phyloP scores from a whole-genome alignment of 495 filamentous ascomycete genomes.

The Thermothielavioides terrestris region DNA sequence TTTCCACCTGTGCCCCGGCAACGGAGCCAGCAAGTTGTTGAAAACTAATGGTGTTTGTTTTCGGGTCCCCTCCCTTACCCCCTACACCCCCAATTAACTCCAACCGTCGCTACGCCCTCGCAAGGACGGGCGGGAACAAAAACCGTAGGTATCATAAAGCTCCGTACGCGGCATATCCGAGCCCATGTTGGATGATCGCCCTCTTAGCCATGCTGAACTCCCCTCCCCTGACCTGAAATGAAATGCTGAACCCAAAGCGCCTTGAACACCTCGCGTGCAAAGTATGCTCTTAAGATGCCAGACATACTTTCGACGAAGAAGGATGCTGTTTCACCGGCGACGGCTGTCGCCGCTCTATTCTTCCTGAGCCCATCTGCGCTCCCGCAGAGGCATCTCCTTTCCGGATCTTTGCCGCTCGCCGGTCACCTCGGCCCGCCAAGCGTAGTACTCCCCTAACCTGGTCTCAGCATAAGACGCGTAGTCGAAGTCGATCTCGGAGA shows the following conservation, averaged over 20 bases:
- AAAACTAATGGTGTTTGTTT: constrained; percentile 9
- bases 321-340: background rate
- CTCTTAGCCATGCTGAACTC: constrained; percentile 13
- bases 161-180: constrained; percentile 7
- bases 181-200: constrained; percentile 24
- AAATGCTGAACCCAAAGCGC: background rate
- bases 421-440: constrained; percentile 72
- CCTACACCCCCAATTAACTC: constrained; percentile 1
- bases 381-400: constrained; percentile 61
- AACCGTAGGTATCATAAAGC: constrained; percentile 2
- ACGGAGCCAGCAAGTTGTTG: constrained; percentile 12
- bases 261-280: background rate
- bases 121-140: background rate
- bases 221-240: background rate
- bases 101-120: background rate
- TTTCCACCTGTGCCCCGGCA: no score
- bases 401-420: constrained; percentile 49
- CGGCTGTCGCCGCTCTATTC: constrained; percentile 8
- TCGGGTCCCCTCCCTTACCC: background rate
- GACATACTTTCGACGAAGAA: background rate
- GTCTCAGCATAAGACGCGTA: constrained; percentile 87
- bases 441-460: constrained; percentile 87
- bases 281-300: background rate
- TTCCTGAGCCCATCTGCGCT: constrained; percentile 74
- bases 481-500: constrained; percentile 95